A percentile compares a stretch with the other conserved stretches of the same genome.
These are phyloP conservation scores for Solanum chacoense DNA, from an alignment of 305 asterid species.

Conservation along the genomic window DNA sequence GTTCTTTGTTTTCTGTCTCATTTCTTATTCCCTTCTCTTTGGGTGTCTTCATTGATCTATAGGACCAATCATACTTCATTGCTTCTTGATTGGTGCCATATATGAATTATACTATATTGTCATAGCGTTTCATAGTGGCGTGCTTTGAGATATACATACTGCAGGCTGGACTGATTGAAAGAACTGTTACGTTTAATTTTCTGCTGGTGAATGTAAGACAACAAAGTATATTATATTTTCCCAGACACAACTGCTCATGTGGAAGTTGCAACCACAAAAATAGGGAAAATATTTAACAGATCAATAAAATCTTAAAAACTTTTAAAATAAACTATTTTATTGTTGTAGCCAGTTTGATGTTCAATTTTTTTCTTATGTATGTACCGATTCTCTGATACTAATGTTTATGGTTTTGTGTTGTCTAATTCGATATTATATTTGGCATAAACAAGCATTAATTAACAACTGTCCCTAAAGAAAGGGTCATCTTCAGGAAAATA, in stretches of 20 bases:
- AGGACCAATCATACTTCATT: not conserved
- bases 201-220: not conserved
- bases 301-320: not conserved
- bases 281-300: not conserved
- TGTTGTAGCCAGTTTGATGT: not conserved
- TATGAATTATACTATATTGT: not conserved
- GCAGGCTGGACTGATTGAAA: not conserved
- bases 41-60: not conserved
- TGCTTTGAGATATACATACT: not conserved
- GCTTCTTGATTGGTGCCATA: not conserved
- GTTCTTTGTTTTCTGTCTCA: not conserved
- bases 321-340: not conserved
- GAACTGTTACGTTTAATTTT: not conserved
- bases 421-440: not conserved
- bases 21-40: not conserved
- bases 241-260: not conserved
- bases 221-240: not conserved
- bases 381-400: not conserved
- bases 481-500: not conserved
- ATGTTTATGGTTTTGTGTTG: not conserved
- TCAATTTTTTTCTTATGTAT: not conserved
- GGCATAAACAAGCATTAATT: not conserved
- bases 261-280: not conserved
- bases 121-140: not conserved
- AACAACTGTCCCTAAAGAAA: not conserved